Base-by-base conservation (phyloP, 1,284 basidiomycete genomes). In the Sphagnurus paluster region DNA sequence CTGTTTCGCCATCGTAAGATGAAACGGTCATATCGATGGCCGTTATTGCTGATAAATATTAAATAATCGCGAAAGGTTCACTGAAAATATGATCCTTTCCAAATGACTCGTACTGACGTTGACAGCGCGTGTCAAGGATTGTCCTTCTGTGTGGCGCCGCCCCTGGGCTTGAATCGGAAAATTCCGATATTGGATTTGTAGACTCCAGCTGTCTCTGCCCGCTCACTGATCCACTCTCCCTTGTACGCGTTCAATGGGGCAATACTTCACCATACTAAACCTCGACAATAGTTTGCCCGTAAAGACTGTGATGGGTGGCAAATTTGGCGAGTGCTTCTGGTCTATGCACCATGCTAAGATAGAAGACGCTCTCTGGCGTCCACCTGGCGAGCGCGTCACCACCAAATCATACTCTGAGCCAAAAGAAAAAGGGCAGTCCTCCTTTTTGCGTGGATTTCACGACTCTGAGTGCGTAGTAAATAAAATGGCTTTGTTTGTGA, bases 211-310 rank as follows among this genome's bases (percentile, higher is more conserved):
- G n/a, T n/a, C n/a, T n/a, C n/a, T n/a, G n/a, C n/a, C n/a, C n/a
- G n/a, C n/a, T n/a, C n/a, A n/a, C n/a, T n/a, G n/a, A n/a, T n/a
- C n/a, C n/a, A n/a, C n/a, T n/a, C n/a, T n/a, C n/a, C n/a, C n/a
- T n/a, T n/a, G n/a, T n/a, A n/a, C n/a, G n/a, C n/a, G 26, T 28
- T 13, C 16, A 19, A 40, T 40, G 39, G 39, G 28, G 9, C 39
- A 40, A 30, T 29, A 29, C 13, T 39, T 39, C 20, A 3, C 2
- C 10, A 2, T 40, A 2, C 2, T 30, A 4, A 29, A 40, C 9
- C 24, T 40, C 14, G 39, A 40, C 16, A 40, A 38, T 16, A 16
- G 16, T 17, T 20, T 10, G 1, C 28, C 39, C 4, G 28, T 29
- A 16, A 5, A 20, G 7, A 21, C 25, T n/a, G 3, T 4, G 2